Percentiles rank a stretch among this genome's conserved stretches.
These are phyloP conservation scores for Macrolepiota dolichaula DNA, from an alignment of 768 basidiomycete genomes.

Conservation along the genomic window DNA sequence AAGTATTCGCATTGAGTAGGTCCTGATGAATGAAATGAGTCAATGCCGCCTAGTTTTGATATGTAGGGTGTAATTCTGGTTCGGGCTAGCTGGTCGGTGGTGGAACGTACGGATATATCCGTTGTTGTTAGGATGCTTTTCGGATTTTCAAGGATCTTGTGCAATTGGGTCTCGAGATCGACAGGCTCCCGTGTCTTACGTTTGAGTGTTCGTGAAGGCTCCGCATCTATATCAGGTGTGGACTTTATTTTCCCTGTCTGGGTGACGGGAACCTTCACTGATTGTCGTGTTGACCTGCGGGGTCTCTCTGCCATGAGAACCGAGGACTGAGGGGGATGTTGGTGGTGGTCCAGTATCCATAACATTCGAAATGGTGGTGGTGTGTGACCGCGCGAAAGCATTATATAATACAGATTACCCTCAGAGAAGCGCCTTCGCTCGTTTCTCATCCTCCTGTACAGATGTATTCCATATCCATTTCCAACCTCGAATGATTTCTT, in stretches of 20 bases:
- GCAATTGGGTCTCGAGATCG: conserved; percentile 28
- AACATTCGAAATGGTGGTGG: not conserved
- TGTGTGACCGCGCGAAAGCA: not conserved
- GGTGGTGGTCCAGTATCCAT: not conserved
- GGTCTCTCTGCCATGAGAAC: conserved; percentile 26
- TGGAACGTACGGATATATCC: conserved; percentile 46
- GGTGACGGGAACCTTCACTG: conserved; percentile 11
- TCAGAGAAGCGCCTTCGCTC: not conserved
- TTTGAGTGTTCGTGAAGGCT: conserved; percentile 20
- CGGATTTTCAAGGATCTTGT: conserved; percentile 41
- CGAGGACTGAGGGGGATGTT: not conserved
- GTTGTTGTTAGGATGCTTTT: conserved; percentile 47
- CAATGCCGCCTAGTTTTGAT: conserved; percentile 12
- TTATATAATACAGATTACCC: not conserved
- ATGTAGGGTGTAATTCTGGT: conserved; percentile 8
- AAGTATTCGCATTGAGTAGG: conserved; percentile 42
- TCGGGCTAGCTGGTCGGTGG: not conserved
- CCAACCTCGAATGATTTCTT: not conserved
- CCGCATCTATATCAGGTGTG: conserved; percentile 5
- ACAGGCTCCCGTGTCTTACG: conserved; percentile 24
- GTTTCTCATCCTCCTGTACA: conserved; percentile 2
- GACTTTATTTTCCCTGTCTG: conserved; percentile 12
- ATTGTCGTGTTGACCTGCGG: conserved; percentile 23
- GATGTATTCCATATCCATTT: conserved; percentile 6
- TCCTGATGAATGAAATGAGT: conserved; percentile 35